Evolutionary conservation across 495 filamentous ascomycete genomes (phyloP).

Genomic region (Aspergillus avenaceus): DNA sequence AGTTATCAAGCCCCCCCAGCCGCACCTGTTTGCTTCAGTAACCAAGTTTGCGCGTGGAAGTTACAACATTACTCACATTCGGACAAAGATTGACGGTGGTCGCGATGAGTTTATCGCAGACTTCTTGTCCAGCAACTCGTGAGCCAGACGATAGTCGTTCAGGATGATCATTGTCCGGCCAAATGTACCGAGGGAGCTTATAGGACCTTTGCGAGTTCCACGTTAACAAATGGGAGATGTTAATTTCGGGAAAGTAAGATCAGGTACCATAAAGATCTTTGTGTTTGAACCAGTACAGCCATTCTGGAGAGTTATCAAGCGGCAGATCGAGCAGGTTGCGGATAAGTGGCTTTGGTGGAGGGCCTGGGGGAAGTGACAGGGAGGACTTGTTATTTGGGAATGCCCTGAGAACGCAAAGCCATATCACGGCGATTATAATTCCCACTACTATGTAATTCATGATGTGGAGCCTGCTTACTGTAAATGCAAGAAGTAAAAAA

Average conservation of each 20-base stretch:
- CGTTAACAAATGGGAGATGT: neutral
- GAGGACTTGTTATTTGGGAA: neutral
- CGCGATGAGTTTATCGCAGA: conserved; percentile 39
- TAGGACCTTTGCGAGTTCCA: conserved; percentile 22
- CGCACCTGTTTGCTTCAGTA: conserved; percentile 14
- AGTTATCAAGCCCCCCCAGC: conserved; percentile 28
- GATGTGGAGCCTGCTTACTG: neutral
- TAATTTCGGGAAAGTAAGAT: neutral
- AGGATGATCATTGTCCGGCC: conserved; percentile 46
- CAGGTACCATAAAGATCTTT: conserved; percentile 43
- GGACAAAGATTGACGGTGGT: conserved; percentile 29
- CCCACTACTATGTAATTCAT: neutral
- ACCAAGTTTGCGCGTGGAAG: neutral
- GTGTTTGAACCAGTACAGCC: conserved; percentile 45
- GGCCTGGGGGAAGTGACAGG: conserved; percentile 42
- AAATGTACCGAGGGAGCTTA: conserved; percentile 46
- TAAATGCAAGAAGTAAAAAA: neutral
- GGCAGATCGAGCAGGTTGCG: conserved; percentile 47
- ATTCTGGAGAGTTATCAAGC: conserved; percentile 27
- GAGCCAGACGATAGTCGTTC: conserved; percentile 32
- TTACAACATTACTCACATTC: conserved; percentile 29
- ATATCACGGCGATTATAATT: neutral
- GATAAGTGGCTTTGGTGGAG: conserved; percentile 35
- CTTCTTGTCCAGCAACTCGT: conserved; percentile 42
- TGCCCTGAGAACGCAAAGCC: neutral